A percentile compares a stretch with the other conserved stretches of the same genome.
Conservation (phyloP, 2,329 filamentous ascomycete genomes). For the Xylaria arbuscula region DNA sequence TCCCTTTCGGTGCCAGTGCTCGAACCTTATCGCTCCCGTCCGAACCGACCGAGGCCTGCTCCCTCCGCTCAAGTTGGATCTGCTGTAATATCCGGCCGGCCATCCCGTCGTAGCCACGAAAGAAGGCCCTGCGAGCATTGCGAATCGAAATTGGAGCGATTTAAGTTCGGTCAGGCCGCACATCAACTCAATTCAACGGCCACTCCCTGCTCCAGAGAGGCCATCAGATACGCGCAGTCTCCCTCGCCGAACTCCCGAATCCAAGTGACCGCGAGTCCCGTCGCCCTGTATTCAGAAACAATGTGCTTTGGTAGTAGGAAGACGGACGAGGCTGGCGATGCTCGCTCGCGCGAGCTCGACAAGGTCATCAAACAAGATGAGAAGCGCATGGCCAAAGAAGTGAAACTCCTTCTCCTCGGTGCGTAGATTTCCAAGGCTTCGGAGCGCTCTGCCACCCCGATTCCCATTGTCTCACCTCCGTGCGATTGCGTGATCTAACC, state of each 20-base stretch:
- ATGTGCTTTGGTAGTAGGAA: constrained; percentile 75
- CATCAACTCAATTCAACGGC: constrained; percentile 14
- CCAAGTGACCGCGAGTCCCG: constrained; percentile 24
- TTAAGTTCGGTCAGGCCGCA: constrained; percentile 20
- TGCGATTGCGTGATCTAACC: constrained; percentile 42
- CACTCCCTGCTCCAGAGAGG: constrained; percentile 15
- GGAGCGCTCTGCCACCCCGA: constrained; percentile 30
- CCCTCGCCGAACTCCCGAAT: constrained; percentile 8
- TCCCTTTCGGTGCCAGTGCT: constrained; percentile 27
- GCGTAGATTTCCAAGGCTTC: constrained; percentile 51
- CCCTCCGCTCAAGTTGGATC: not conserved
- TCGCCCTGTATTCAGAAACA: constrained; percentile 22
- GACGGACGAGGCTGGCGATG: constrained; percentile 61
- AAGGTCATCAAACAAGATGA: constrained; percentile 86
- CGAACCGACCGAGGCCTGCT: constrained; percentile 17
- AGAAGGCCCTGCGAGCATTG: constrained; percentile 2
- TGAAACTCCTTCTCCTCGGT: constrained; percentile 95
- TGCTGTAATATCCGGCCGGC: constrained; percentile 10
- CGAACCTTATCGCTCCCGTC: constrained; percentile 20
- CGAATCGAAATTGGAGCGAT: constrained; percentile 8
- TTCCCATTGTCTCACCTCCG: constrained; percentile 10
- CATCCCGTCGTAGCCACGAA: constrained; percentile 17
- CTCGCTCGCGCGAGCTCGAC: constrained; percentile 81
- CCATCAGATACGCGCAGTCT: constrained; percentile 18
- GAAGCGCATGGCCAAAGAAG: constrained; percentile 85